Percentiles rank a stretch among this genome's conserved stretches.
Conservation (phyloP, 2,329 filamentous ascomycete genomes). For the Pseudocercospora pini-densiflorae region DNA sequence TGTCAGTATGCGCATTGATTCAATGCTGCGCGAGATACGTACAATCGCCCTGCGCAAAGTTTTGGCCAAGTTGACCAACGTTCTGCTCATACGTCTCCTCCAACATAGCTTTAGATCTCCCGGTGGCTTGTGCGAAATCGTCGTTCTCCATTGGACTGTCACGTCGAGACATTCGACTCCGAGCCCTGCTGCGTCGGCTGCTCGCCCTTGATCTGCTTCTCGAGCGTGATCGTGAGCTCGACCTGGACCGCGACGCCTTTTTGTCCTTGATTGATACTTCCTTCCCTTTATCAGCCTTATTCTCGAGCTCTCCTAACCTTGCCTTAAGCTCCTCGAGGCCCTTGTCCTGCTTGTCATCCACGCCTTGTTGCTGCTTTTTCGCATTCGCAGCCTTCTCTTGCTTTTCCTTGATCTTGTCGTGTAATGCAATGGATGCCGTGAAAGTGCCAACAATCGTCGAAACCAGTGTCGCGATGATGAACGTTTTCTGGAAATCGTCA, state of each 20-base stretch:
- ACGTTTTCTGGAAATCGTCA: conserved; percentile 41
- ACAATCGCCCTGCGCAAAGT: conserved; percentile 48
- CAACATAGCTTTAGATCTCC: conserved; percentile 27
- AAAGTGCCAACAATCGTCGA: conserved; percentile 52
- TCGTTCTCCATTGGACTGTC: conserved; percentile 5
- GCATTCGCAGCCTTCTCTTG: conserved; percentile 34
- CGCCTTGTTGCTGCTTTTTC: conserved; percentile 39
- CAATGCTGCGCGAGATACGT: conserved; percentile 21
- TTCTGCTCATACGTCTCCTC: conserved; percentile 29
- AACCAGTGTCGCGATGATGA: conserved; percentile 51
- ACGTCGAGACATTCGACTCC: background rate
- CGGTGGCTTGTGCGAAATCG: conserved; percentile 4
- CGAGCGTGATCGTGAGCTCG: conserved; percentile 23
- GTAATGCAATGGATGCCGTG: conserved; percentile 49
- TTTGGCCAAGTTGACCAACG: conserved; percentile 38
- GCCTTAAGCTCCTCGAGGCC: conserved; percentile 32
- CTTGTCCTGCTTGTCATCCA: conserved; percentile 30
- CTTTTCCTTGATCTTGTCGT: conserved; percentile 44
- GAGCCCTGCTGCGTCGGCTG: conserved; percentile 15
- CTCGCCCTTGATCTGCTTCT: conserved; percentile 14
- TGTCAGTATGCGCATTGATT: conserved; percentile 19
- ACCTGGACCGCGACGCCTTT: conserved; percentile 15
- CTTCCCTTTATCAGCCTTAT: conserved; percentile 17
- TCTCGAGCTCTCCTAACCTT: conserved; percentile 34
- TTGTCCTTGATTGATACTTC: conserved; percentile 21